Evolutionary conservation across 495 filamentous ascomycete species (phyloP).

Genomic region (Delitschia confertaspora): DNA sequence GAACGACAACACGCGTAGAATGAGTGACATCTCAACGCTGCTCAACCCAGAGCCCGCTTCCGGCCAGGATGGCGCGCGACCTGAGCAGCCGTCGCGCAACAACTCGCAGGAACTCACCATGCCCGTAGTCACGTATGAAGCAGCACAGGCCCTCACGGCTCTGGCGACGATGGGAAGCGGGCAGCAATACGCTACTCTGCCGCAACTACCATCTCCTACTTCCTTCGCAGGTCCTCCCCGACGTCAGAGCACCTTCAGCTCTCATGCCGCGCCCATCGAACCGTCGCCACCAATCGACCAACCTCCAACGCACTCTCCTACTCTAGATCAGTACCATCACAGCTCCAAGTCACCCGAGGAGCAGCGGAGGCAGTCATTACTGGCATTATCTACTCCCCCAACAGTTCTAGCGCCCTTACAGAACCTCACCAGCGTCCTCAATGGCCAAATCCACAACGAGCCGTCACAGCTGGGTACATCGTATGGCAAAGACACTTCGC

Average conservation of each 20-base stretch:
- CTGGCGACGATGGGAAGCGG: slow-evolving; percentile 21
- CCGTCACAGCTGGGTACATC: slow-evolving; percentile 3
- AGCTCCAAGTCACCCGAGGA: slow-evolving; percentile 34
- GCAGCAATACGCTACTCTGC: slow-evolving; percentile 13
- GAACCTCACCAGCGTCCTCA: slow-evolving; percentile 1
- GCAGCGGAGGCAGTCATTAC: slow-evolving; percentile 29
- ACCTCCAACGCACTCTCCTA: slow-evolving; percentile 29
- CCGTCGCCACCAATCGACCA: slow-evolving; percentile 27
- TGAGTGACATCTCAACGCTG: slow-evolving; percentile 24
- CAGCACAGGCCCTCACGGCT: slow-evolving; percentile 31
- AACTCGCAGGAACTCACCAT: slow-evolving; percentile 2
- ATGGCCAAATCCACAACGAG: slow-evolving; percentile 13
- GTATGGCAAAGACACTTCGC: slow-evolving; percentile 15
- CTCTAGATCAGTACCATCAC: slow-evolving; percentile 35
- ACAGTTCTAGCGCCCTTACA: slow-evolving; percentile 32
- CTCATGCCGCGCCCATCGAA: slow-evolving; percentile 26
- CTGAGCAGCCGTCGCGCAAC: slow-evolving; percentile 6
- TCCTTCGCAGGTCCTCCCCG: slow-evolving; percentile 14
- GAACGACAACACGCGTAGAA: slow-evolving; percentile 10
- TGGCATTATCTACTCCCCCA: slow-evolving; percentile 18
- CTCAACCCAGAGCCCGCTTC: slow-evolving; percentile 23
- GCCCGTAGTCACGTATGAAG: slow-evolving; percentile 26
- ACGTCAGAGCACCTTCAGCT: slow-evolving; percentile 24
- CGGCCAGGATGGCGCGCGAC: neutral
- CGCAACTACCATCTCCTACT: slow-evolving; percentile 16